Evolutionary conservation across 768 basidiomycete genomes (phyloP).

Genomic region (Tubosaeta sp.): DNA sequence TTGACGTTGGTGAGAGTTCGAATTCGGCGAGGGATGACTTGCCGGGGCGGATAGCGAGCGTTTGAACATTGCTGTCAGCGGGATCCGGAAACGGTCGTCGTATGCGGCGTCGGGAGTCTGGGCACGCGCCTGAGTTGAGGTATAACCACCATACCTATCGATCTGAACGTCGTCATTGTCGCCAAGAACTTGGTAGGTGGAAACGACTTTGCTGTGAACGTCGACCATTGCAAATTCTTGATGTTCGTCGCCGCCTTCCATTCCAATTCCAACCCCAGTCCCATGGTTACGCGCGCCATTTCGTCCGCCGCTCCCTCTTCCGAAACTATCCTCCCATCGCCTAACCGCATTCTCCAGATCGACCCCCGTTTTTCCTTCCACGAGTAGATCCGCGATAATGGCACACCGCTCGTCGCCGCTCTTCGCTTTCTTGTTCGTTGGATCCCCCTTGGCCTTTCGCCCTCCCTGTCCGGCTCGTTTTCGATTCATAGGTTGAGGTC

Average conservation of each 20-base stretch:
- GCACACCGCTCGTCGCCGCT: constrained; percentile 52
- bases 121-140: constrained; percentile 19
- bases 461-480: constrained; percentile 27
- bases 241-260: constrained; percentile 24
- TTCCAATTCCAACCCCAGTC: background rate
- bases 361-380: constrained; percentile 61
- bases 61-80: constrained; percentile 62
- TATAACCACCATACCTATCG: constrained; percentile 2
- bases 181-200: background rate
- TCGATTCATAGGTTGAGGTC: constrained; percentile 30
- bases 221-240: constrained; percentile 12
- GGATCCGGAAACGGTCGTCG: constrained; percentile 38
- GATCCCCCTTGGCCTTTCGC: constrained; percentile 28
- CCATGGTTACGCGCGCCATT: constrained; percentile 2
- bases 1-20: constrained; percentile 17
- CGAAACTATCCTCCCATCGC: constrained; percentile 37
- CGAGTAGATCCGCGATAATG: constrained; percentile 63
- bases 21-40: constrained; percentile 15
- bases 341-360: constrained; percentile 59
- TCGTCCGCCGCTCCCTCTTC: constrained; percentile 2
- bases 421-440: constrained; percentile 27
- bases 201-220: constrained; percentile 5
- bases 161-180: background rate
- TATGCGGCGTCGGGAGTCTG: constrained; percentile 26
- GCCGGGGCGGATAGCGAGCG: constrained; percentile 58